Evolutionary conservation across 441 rosid species (phyloP).

Genomic region (Bocquillonia castaneifolia): DNA sequence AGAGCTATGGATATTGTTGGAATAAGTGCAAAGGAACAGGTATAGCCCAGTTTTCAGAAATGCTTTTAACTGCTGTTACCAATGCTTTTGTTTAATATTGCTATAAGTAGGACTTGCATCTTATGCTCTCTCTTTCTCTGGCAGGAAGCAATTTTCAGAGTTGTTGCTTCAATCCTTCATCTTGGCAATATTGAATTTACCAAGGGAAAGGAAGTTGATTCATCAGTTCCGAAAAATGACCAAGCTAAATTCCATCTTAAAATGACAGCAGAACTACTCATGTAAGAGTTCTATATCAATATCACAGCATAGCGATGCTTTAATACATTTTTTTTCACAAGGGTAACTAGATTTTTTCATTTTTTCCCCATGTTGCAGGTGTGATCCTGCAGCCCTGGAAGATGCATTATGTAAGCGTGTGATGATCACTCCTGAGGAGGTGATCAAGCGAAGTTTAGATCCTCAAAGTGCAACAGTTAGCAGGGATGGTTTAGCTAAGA

Average conservation of each 20-base stretch:
- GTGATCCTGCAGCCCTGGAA: slow-evolving; percentile 60
- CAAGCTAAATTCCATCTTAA: slow-evolving; percentile 78
- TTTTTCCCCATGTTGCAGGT: slow-evolving; percentile 49
- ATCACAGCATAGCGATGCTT: slow-evolving; percentile 6
- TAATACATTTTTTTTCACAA: background rate
- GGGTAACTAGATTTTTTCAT: slow-evolving; percentile 9
- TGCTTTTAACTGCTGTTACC: slow-evolving; percentile 10
- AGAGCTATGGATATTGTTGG: slow-evolving; percentile 97
- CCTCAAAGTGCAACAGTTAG: slow-evolving; percentile 70
- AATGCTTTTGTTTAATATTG: slow-evolving; percentile 14
- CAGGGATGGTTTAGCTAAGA: slow-evolving; percentile 88
- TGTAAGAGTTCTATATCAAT: slow-evolving; percentile 39
- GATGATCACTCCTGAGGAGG: slow-evolving; percentile 89
- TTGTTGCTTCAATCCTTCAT: slow-evolving; percentile 89
- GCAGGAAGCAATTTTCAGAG: slow-evolving; percentile 95
- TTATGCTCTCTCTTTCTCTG: slow-evolving; percentile 21
- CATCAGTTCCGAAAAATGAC: slow-evolving; percentile 81
- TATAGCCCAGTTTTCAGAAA: slow-evolving; percentile 24
- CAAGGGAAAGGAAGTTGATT: slow-evolving; percentile 82
- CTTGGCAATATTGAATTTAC: slow-evolving; percentile 73
- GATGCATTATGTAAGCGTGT: slow-evolving; percentile 85
- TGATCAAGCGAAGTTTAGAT: slow-evolving; percentile 77
- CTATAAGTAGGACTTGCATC: slow-evolving; percentile 10
- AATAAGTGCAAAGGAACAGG: slow-evolving; percentile 86
- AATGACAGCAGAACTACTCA: slow-evolving; percentile 87